phyloP scores from a whole-genome alignment of 2,329 filamentous ascomycete species.

The Onygena corvina region DNA sequence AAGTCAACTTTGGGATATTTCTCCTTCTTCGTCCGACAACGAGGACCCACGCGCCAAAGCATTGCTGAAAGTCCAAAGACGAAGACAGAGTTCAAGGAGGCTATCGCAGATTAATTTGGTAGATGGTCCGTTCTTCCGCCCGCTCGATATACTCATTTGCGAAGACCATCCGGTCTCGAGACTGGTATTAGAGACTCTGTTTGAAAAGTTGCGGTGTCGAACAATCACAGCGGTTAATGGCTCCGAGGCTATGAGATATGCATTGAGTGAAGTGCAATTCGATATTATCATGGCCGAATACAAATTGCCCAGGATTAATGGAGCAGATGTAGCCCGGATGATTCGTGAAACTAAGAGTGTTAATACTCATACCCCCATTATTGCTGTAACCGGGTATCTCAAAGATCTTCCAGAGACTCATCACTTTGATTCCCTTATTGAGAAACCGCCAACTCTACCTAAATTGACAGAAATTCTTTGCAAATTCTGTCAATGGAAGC shows the following conservation, averaged over 20 bases:
- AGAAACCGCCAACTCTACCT: slow-evolving; percentile 88
- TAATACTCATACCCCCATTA: slow-evolving; percentile 87
- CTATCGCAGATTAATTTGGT: slow-evolving; percentile 81
- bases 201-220: slow-evolving; percentile 89
- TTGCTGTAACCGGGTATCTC: slow-evolving; percentile 93
- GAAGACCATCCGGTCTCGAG: slow-evolving; percentile 95
- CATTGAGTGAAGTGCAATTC: slow-evolving; percentile 94
- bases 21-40: slow-evolving; percentile 93
- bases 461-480: slow-evolving; percentile 83
- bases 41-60: slow-evolving; percentile 88
- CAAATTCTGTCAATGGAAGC: slow-evolving; percentile 85
- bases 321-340: slow-evolving; percentile 92
- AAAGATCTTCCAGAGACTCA: slow-evolving; percentile 92
- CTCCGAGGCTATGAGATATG: slow-evolving; percentile 81
- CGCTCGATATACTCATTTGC: slow-evolving; percentile 87
- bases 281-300: slow-evolving; percentile 98
- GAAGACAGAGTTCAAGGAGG: slow-evolving; percentile 87
- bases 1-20: slow-evolving; percentile 92
- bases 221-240: slow-evolving; percentile 87
- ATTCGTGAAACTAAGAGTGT: slow-evolving; percentile 92
- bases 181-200: slow-evolving; percentile 95
- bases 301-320: slow-evolving; percentile 87
- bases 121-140: slow-evolving; percentile 75
- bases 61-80: slow-evolving; percentile 78
- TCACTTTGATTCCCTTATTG: slow-evolving; percentile 88